Base-by-base conservation (phyloP, 306 rosid species). In the Cucumis hystrix region DNA sequence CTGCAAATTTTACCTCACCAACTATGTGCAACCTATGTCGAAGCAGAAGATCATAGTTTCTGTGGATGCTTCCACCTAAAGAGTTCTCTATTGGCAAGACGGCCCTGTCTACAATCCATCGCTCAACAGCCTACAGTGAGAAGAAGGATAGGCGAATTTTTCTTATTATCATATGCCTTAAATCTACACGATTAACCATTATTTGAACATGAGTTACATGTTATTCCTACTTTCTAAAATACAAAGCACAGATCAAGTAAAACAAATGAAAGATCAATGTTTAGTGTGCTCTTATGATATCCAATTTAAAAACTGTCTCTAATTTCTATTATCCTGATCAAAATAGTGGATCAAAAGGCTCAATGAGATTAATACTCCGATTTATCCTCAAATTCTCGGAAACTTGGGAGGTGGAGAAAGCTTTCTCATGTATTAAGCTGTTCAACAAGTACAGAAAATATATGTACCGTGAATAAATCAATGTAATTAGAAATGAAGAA, bases 51-150 rank as follows among this genome's bases (percentile, higher is more conserved):
- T 95, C 99, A 79, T 95, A 95, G 77, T 95, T 95, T 82, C 99
- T 90, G 83, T 95, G 99, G 83, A 95, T 95, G 86, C 99, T 92
- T 67, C 99, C 99, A 56, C 99, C 97, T 79, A 92, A 83, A 43
- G 99, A 95, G 80, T 95, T 95, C 85, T 95, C 99, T 57, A 95
- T 90, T 20, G 99, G 99, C 76, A 95, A 86, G 82, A 95, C 97
- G 65, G 99, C 99, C 87, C 99, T 88, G 86, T 95, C 97, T 74
- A 92, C 97, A 82, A 91, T 80, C 97, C 99, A 95, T 69, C 88
- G 84, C 74, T 95, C 97, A 80, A 92, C 99, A 79, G 97, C 90
- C 99, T 95, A 49, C 43, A 54, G 74, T 15, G 45, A 74, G 52
- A 78, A 66, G 65, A 58, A 45, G 79, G 75, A 76, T 63, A 8